Conservation (phyloP, 257 asterid species). For the Apocynum venetum region DNA sequence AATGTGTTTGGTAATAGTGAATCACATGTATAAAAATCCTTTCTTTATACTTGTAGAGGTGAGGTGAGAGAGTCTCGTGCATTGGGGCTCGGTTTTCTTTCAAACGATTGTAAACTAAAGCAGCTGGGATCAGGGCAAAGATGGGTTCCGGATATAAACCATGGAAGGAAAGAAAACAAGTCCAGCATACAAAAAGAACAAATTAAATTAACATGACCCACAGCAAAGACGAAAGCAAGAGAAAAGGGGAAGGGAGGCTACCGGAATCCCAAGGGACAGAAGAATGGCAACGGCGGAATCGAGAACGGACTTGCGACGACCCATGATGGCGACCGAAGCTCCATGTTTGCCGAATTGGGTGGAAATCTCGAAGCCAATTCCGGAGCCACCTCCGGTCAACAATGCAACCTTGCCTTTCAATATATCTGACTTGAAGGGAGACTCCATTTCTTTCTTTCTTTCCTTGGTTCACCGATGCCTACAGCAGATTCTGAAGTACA, state of each 20-base stretch:
- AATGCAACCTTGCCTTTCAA: constrained; percentile 75
- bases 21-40: background rate
- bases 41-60: background rate
- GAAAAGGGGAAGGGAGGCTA: constrained; percentile 10
- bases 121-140: background rate
- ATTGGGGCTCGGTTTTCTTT: background rate
- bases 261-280: constrained; percentile 66
- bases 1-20: background rate
- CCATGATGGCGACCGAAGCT: constrained; percentile 85
- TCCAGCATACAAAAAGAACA: background rate
- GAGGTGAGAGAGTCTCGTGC: background rate
- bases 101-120: background rate
- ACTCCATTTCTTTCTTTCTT: constrained; percentile 38
- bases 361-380: constrained; percentile 78
- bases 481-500: background rate
- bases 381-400: constrained; percentile 90
- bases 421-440: constrained; percentile 63
- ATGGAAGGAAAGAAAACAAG: background rate
- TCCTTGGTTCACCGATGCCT: background rate
- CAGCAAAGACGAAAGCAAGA: background rate
- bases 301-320: constrained; percentile 71
- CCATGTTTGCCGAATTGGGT: constrained; percentile 84
- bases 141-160: background rate
- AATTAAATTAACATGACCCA: background rate
- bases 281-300: constrained; percentile 72